phyloP scores from a whole-genome alignment of 305 asterid species.

The Vinca major region DNA sequence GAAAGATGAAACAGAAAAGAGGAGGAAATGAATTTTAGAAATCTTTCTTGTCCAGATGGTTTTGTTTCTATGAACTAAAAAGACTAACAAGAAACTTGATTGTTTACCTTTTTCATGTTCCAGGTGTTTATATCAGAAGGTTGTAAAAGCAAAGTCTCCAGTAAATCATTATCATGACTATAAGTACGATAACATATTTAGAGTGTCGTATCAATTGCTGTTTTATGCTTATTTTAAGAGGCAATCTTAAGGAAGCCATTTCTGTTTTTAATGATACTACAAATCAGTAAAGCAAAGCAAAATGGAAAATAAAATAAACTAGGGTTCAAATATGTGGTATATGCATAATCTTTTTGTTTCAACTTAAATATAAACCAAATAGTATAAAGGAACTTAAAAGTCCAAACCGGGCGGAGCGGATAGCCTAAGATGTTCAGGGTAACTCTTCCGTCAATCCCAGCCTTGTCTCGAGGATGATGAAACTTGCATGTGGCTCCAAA shows the following conservation, averaged over 20 bases:
- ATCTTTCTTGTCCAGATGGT: not conserved
- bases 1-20: not conserved
- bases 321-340: not conserved
- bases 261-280: not conserved
- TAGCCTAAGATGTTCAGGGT: conserved; percentile 79
- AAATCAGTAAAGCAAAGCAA: not conserved
- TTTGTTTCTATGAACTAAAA: not conserved
- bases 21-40: not conserved
- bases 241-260: not conserved
- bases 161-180: not conserved
- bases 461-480: conserved; percentile 94
- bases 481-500: conserved; percentile 95
- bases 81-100: not conserved
- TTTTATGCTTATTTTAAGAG: not conserved
- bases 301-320: not conserved
- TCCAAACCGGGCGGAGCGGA: conserved; percentile 82
- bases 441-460: conserved; percentile 85
- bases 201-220: not conserved
- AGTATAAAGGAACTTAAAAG: conserved; percentile 2
- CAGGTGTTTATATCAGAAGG: conserved; percentile 1
- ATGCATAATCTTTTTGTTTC: not conserved
- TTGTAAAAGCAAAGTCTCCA: not conserved
- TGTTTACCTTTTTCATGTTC: not conserved
- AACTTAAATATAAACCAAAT: not conserved
- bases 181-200: not conserved